phyloP scores from a whole-genome alignment of 345 rosid genomes.

The Arabidopsis thaliana region TAIR10.1 NC_003075.7:9293501-9294000 shows the following conservation, averaged over 20 bases:
- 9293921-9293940: conserved; percentile 73
- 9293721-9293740: conserved; percentile 47
- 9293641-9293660: conserved; percentile 25
- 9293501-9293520: conserved; percentile 5
- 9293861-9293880: conserved; percentile 29
- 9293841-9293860: conserved; percentile 60
- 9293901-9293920: conserved; percentile 65
- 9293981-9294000: conserved; percentile 21
- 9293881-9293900: conserved; percentile 51
- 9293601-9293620: conserved; percentile 45
- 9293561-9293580: conserved; percentile 17
- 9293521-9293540: neutral
- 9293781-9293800: conserved; percentile 38
- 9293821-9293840: conserved; percentile 56
- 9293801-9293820: conserved; percentile 51
- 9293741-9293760: conserved; percentile 41
- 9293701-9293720: conserved; percentile 28
- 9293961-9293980: neutral
- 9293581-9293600: conserved; percentile 33
- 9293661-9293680: conserved; percentile 40
- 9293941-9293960: conserved; percentile 89
- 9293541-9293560: conserved; percentile 14
- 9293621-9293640: conserved; percentile 41
- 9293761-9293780: conserved; percentile 24
- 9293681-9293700: conserved; percentile 38